Evolutionary conservation across 108 stramenopile species (phyloP), one percentile per base, ranked within the genome.

Genomic region (Stephanodiscus triporus): DNA sequence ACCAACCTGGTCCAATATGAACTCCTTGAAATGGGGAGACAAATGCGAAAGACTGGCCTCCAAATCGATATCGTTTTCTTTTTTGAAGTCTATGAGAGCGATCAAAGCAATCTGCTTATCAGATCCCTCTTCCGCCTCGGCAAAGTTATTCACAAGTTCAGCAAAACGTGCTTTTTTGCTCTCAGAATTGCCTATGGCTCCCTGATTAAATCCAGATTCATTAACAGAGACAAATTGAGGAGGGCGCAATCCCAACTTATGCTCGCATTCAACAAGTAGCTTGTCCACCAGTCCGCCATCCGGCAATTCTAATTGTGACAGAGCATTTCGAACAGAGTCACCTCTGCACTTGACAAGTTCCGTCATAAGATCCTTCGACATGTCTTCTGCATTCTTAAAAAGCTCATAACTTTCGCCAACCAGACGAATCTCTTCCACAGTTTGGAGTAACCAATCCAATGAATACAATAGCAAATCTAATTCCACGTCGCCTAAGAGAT

Each of bases 131-230:
- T 77, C 36, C 16, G 88, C 86, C 47, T 75, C 72, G 10, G 82
- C 88, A 43, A 93, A 81, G 24, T 78, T 86, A 36, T 88, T 82
- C 9, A 93, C 86, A 29, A 93, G 63, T 14, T 75, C 72, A 22
- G 85, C 73, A 13, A 86, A 74, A 38, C 78, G 26, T 24, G 32
- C 23, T 51, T 58, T 37, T 34, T 47, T 60, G 57, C 67, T 38
- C 30, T 49, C 54, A 19, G 50, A 7, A 50, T n/a, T 23, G 40
- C 26, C 16, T 63, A 26, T 42, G 9, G 38, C 64, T n/a, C 22
- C 59, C n/a, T 48, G 60, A 45, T 61, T 13, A 26, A 42, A 40
- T 9, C 38, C 14, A 10, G 38, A n/a, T 60, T 26, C 34, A 24
- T 54, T 14, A 22, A 36, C 30, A 20, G 19, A 43, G 16, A 29